Evolutionary conservation across 78 protist genomes (phyloP), one percentile per base, ranked within the genome.

Genomic region (Dictyostelium discoideum): DNA sequence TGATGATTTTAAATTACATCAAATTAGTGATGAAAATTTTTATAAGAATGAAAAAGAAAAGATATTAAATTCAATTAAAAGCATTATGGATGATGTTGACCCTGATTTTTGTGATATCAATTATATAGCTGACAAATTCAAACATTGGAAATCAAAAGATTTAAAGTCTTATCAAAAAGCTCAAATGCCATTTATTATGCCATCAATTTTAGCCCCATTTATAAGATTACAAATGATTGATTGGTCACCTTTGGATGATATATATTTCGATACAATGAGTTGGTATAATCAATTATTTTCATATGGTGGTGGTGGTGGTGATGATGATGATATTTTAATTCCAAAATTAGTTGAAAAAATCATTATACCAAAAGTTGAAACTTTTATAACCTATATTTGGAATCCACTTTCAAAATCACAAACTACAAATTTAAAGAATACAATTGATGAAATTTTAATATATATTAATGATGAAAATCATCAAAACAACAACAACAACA

Each of bases 91-190:
- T 29, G 88, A 90, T 73, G 95, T 90, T 32, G 95, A 90, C 6
- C 83, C 48, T 20, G 84, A 90, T 3, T 90, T 81, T n/a, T 16
- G 63, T 16, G 67, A 80, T 22, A 60, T 90, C 22, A 0, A 18
- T 24, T 20, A 3, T 16, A 73, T 90, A 4, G 44, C 7, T 18
- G 84, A 82, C 1, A 90, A 50, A 54, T 90, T 90, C 20, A 48
- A 82, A 72, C 87, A 90, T 72, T 90, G 95, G 95, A 90, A 82
- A 54, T n/a, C 39, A 9, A 90, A 90, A 73, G 88, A 90, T 42
- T 80, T 63, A 13, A 50, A 29, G 10, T 90, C 95, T 2, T 90
- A 90, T 20, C 73, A 44, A 46, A 80, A 73, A 73, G 57, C 86
- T 0, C 81, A 90, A 11, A 63, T 90, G 29, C 40, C 85, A 2